These are phyloP conservation scores for Colletotrichum higginsianum DNA, from an alignment of 2,329 filamentous ascomycete genomes.

Conservation along the genomic window DNA sequence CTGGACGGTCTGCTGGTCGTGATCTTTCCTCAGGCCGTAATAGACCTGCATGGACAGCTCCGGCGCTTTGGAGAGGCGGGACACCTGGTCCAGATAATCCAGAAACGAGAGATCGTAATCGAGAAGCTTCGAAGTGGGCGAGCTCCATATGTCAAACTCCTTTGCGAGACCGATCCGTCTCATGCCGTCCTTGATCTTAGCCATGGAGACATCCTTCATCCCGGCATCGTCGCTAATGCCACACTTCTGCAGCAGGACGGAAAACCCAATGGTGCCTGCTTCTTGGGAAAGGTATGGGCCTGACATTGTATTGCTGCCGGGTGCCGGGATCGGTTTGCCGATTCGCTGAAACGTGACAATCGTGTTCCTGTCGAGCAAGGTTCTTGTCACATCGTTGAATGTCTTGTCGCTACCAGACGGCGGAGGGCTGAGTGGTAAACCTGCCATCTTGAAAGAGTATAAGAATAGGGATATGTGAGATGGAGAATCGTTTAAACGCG, in stretches of 20 bases:
- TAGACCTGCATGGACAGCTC: background rate
- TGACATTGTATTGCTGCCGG: background rate
- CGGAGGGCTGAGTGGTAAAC: background rate
- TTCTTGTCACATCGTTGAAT: background rate
- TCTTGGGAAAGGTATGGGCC: background rate
- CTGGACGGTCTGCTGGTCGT: slow-evolving; percentile 9
- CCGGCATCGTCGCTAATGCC: background rate
- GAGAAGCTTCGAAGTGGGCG: background rate
- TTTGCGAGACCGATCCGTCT: background rate
- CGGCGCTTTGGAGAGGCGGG: background rate
- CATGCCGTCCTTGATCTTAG: slow-evolving; percentile 5
- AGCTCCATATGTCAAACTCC: slow-evolving; percentile 21
- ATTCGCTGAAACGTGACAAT: slow-evolving; percentile 13
- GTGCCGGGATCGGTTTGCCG: background rate
- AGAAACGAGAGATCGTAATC: slow-evolving; percentile 3
- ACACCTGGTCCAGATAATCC: background rate
- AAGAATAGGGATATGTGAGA: background rate
- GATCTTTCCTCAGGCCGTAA: slow-evolving; percentile 16
- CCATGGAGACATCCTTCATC: slow-evolving; percentile 6
- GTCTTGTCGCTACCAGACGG: background rate
- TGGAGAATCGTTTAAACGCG: background rate
- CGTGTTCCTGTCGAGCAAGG: background rate
- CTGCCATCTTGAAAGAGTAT: background rate
- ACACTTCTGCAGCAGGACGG: slow-evolving; percentile 4
- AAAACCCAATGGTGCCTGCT: background rate